Base-by-base conservation (phyloP, 1,139 yeast genomes). In the Yamadazyma spencermartinsiae region DNA sequence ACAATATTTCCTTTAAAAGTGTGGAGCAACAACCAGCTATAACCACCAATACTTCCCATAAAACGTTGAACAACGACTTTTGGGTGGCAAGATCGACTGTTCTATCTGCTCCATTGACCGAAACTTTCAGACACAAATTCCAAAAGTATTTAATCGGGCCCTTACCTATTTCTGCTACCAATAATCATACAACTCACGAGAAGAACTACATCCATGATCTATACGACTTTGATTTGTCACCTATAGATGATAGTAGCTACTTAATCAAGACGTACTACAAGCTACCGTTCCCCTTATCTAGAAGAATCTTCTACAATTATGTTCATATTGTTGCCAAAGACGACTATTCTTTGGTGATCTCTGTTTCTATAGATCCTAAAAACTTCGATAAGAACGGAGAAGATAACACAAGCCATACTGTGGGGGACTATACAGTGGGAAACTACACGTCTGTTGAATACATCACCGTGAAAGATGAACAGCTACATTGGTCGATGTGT, bases 401-500 rank as follows among this genome's bases (percentile, higher is more conserved):
- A 14, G 4, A 4, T 41, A 49, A 43, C 41, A 46, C 39, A 41
- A 44, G 17, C 17, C 31, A n/a, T n/a, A n/a, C n/a, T n/a, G n/a
- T n/a, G n/a, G n/a, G n/a, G 12, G 49, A 49, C 2, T 39, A 41
- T 27, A 76, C 73, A 1, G 55, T 55, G 7, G 82, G 76, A 0
- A 53, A 59, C 25, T 84, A 83, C 56, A 66, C 80, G 19, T 76
- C 88, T 4, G 70, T 84, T 20, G 94, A 84, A 52, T 62, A 69
- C 31, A 61, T 83, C 15, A 56, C 60, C 29, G 63, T 58, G 43
- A 63, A 72, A 32, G 56, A 58, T 13, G 68, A 58, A 9, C 61
- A 65, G 13, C 65, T 80, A 14, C 65, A 66, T 30, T 84, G 94
- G 94, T 52, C 63, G 6, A 80, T 83, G 87, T 76, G 79, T 13